Conservation (phyloP, 768 basidiomycete genomes). For the Lentinula aciculospora region DNA sequence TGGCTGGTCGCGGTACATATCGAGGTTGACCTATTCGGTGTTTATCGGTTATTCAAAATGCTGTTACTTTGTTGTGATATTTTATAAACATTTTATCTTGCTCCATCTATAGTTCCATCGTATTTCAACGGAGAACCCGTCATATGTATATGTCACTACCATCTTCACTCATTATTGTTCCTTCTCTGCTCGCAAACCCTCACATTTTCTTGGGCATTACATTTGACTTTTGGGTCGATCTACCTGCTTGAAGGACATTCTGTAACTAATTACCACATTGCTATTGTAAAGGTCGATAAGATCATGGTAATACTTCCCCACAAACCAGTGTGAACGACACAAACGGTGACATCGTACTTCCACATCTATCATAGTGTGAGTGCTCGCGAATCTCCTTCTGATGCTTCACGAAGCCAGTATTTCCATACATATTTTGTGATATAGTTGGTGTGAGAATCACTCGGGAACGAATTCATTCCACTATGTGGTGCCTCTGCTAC, state of each 20-base stretch:
- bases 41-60: not conserved
- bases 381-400: no score
- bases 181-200: not conserved
- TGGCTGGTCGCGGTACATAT: slow-evolving; percentile 36
- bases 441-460: slow-evolving; percentile 6
- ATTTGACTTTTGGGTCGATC: not conserved
- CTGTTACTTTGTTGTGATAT: not conserved
- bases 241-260: not conserved
- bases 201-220: not conserved
- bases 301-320: not conserved
- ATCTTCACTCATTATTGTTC: not conserved
- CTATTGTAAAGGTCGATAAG: not conserved
- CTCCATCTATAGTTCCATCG: not conserved
- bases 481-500: not conserved
- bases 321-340: not conserved
- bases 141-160: not conserved
- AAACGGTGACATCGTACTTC: no score
- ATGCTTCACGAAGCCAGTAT: no score
- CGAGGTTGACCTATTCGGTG: slow-evolving; percentile 16
- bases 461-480: slow-evolving; percentile 4
- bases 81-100: not conserved
- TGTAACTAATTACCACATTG: not conserved
- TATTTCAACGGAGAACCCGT: not conserved
- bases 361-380: no score
- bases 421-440: no score